phyloP scores from a whole-genome alignment of 495 filamentous ascomycete genomes.

The Filosporella fistucella region DNA sequence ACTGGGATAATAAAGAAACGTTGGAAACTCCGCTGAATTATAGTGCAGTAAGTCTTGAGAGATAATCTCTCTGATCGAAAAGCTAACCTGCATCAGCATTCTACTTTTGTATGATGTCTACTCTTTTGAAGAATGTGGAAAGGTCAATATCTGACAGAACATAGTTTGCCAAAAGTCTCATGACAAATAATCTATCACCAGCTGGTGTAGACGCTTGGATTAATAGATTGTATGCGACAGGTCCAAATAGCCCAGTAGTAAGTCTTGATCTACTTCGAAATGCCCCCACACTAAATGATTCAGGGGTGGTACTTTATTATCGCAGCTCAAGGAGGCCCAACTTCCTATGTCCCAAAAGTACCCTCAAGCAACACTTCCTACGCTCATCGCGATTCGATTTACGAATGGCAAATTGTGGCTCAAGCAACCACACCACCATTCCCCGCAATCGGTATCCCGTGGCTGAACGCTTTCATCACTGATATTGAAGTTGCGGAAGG shows the following conservation, averaged over 20 bases:
- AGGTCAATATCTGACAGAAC: too few relatives aligned
- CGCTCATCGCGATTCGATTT: slow-evolving; percentile 50
- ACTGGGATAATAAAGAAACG: too few relatives aligned
- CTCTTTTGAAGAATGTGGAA: too few relatives aligned
- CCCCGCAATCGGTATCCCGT: slow-evolving; percentile 33
- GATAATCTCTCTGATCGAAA: too few relatives aligned
- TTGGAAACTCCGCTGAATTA: slow-evolving; percentile 5
- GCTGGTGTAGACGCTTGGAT: slow-evolving; percentile 21
- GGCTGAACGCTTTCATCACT: slow-evolving; percentile 41
- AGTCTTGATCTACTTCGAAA: slow-evolving; percentile 44
- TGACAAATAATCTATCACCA: slow-evolving; percentile 13
- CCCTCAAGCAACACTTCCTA: slow-evolving; percentile 48
- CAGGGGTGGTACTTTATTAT: slow-evolving; percentile 39
- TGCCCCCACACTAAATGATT: slow-evolving; percentile 31
- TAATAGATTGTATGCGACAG: too few relatives aligned
- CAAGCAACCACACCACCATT: slow-evolving; percentile 34
- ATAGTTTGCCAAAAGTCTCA: slow-evolving; percentile 32
- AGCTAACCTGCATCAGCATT: too few relatives aligned
- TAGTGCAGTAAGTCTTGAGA: slow-evolving; percentile 7
- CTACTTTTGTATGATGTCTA: too few relatives aligned
- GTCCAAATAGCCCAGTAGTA: too few relatives aligned
- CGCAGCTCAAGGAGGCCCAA: slow-evolving; percentile 45
- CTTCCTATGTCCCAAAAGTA: slow-evolving; percentile 34
- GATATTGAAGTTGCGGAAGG: too few relatives aligned
- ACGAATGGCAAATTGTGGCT: slow-evolving; percentile 54